A percentile compares a stretch with the other conserved stretches of the same genome.
Evolutionary conservation across 1,139 yeast species (phyloP).

Genomic region (Geotrichum armillariae): DNA sequence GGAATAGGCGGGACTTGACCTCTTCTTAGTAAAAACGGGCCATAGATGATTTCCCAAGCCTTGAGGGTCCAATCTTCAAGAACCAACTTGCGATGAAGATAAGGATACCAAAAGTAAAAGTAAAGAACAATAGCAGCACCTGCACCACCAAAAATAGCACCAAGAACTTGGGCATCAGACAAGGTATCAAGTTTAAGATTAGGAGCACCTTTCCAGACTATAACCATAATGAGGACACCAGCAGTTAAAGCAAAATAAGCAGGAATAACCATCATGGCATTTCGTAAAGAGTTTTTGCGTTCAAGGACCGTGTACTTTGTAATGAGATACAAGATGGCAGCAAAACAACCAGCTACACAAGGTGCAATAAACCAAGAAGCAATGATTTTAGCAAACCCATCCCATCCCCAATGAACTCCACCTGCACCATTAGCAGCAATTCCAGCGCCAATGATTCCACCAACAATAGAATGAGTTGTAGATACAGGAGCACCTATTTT

Average conservation of each 20-base stretch:
- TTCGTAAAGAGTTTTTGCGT: conserved; percentile 52
- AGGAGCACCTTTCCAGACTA: conserved; percentile 75
- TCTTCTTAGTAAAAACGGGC: conserved; percentile 56
- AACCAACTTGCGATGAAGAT: conserved; percentile 58
- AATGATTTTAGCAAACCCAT: conserved; percentile 67
- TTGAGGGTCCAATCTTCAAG: conserved; percentile 67
- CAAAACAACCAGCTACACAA: conserved; percentile 63
- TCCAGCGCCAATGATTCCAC: conserved; percentile 74
- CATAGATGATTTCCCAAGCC: conserved; percentile 57
- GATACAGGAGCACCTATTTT: conserved; percentile 72
- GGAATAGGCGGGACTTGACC: conserved; percentile 70
- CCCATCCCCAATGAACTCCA: conserved; percentile 73
- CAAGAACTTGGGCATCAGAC: conserved; percentile 52
- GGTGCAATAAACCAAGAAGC: conserved; percentile 88
- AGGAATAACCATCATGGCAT: conserved; percentile 62
- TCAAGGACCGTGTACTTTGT: conserved; percentile 65
- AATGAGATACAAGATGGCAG: conserved; percentile 56
- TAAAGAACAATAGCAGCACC: conserved; percentile 55
- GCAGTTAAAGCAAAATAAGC: conserved; percentile 60
- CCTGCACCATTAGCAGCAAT: conserved; percentile 66
- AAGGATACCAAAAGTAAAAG: conserved; percentile 60
- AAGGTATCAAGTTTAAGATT: conserved; percentile 55
- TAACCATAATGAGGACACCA: conserved; percentile 59
- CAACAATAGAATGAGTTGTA: conserved; percentile 77
- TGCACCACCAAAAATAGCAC: conserved; percentile 63